phyloP scores from a whole-genome alignment of 176 grass and related monocot genomes.

The Carex kokanica region DNA sequence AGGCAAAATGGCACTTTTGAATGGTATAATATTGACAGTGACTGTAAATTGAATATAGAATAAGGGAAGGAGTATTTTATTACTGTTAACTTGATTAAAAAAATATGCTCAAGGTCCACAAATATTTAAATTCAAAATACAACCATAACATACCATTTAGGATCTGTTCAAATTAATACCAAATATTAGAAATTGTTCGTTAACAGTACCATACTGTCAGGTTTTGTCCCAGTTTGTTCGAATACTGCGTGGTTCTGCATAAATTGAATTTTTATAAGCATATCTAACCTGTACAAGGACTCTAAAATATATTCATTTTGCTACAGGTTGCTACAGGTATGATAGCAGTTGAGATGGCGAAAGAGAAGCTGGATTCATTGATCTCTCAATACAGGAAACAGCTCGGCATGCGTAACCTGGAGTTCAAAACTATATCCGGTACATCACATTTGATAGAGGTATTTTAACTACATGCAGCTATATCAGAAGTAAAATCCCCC shows the following conservation, averaged over 20 bases:
- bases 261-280: neutral
- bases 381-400: constrained; percentile 69
- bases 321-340: constrained; percentile 56
- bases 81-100: neutral
- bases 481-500: neutral
- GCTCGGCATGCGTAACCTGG: constrained; percentile 62
- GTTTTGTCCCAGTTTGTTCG: neutral
- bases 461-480: constrained; percentile 26
- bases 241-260: constrained; percentile 25
- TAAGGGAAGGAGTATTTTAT: neutral
- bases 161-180: neutral
- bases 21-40: neutral
- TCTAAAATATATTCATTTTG: neutral
- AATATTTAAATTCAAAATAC: neutral
- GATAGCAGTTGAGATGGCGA: constrained; percentile 51
- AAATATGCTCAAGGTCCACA: neutral
- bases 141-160: neutral
- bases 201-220: constrained; percentile 5
- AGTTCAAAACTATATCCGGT: constrained; percentile 80
- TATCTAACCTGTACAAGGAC: neutral
- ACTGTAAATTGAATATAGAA: too few relatives aligned
- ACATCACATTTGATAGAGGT: constrained; percentile 84
- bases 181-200: neutral
- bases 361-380: constrained; percentile 65
- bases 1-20: neutral